Base-by-base conservation (phyloP, 169 alveolate species). In the Hepatocystis sp. region DNA sequence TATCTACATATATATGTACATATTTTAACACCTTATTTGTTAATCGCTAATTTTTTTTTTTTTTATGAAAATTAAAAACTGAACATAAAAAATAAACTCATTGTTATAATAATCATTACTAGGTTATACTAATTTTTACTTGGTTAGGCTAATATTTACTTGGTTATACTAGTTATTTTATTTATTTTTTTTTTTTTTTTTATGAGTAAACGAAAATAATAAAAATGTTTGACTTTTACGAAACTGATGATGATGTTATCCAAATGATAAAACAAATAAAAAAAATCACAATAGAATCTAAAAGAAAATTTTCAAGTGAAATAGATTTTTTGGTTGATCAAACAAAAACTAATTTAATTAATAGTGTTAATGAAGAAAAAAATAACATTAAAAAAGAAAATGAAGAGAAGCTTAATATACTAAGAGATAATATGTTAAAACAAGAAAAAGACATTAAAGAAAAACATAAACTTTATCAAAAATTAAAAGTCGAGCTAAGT, bases 181-280 rank as follows among this genome's bases (percentile, higher is more conserved):
- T n/a, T n/a, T n/a, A n/a, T n/a, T n/a, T n/a, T n/a, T n/a, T n/a
- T n/a, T n/a, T n/a, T n/a, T n/a, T n/a, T n/a, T n/a, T n/a, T n/a
- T n/a, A n/a, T n/a, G n/a, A n/a, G n/a, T n/a, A n/a, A n/a, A n/a
- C n/a, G n/a, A n/a, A n/a, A n/a, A n/a, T n/a, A 34, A 25, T 4
- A 66, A 66, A 21, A 11, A 67, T 67, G 85, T 23, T 67, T 5
- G 56, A 67, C 4, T 67, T 60, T 42, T 67, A 46, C 30, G 85
- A 67, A 52, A 67, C 51, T 21, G 85, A 67, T 46, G 85, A 67
- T 28, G 85, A 67, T 28, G 85, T 67, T 30, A 58, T 67, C 15
- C 85, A 67, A 67, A 67, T 67, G 85, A 67, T 67, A n/a, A 67
- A 67, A 46, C 85, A 67, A 36, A 67, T 67, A 67, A 67, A 67